Conservation (phyloP, 2,329 filamentous ascomycete genomes). For the Boeremia lycopersici region DNA sequence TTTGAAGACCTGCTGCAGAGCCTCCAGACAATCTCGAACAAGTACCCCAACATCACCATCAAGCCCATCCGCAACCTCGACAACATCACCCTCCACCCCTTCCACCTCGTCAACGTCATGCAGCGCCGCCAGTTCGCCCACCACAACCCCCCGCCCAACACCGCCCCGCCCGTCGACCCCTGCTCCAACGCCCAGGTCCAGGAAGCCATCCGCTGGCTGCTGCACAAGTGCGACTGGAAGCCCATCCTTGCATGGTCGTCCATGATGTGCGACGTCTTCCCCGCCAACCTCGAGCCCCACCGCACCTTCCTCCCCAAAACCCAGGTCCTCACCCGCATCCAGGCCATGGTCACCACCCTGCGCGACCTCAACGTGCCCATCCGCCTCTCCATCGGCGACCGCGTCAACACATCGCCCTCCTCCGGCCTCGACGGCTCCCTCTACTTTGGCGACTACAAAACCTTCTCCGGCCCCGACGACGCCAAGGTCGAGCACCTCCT, state of each 20-base stretch:
- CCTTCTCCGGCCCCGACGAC: conserved; percentile 34
- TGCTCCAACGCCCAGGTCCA: conserved; percentile 40
- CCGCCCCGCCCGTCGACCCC: conserved; percentile 28
- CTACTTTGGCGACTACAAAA: conserved; percentile 46
- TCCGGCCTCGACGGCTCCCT: conserved; percentile 41
- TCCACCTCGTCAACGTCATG: conserved; percentile 44
- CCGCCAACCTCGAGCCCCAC: conserved; percentile 40
- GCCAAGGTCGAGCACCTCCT: conserved; percentile 34
- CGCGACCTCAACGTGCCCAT: conserved; percentile 41
- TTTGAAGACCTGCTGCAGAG: conserved; percentile 43
- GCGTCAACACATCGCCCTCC: conserved; percentile 29
- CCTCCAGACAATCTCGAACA: conserved; percentile 36
- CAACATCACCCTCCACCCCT: conserved; percentile 42
- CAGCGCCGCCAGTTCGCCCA: conserved; percentile 35
- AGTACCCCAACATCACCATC: conserved; percentile 43
- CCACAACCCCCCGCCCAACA: conserved; percentile 17
- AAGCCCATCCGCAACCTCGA: conserved; percentile 34
- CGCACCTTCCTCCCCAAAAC: conserved; percentile 38
- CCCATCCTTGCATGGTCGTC: conserved; percentile 43
- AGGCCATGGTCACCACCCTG: conserved; percentile 37
- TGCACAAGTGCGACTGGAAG: conserved; percentile 41
- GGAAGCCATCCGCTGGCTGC: conserved; percentile 41
- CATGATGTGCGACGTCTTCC: conserved; percentile 48
- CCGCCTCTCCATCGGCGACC: conserved; percentile 43
- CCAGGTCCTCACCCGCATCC: conserved; percentile 40